Percentiles rank a stretch among this genome's conserved stretches.
Evolutionary conservation across 2,329 filamentous ascomycete genomes (phyloP).

Genomic region (Emydomyces testavorans): DNA sequence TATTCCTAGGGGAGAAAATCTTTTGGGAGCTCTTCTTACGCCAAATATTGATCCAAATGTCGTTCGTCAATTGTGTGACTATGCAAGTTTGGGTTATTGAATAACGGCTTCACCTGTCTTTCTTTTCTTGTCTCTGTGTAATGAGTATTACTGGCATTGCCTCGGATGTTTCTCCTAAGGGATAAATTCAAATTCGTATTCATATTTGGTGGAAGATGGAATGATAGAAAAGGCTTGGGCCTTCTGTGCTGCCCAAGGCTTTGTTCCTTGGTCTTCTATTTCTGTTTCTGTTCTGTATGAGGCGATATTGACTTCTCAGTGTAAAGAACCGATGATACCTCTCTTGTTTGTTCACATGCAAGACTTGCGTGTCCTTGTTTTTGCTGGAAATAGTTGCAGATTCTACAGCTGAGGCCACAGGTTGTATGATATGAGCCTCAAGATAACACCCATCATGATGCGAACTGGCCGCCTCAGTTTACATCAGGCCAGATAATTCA

Average conservation of each 20-base stretch:
- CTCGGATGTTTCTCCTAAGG: background rate
- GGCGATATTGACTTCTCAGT: background rate
- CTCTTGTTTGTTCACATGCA: background rate
- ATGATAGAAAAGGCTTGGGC: background rate
- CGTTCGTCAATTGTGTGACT: conserved; percentile 56
- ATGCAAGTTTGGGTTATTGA: conserved; percentile 44
- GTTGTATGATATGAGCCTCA: too few species aligned
- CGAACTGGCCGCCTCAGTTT: too few species aligned
- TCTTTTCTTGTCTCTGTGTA: conserved; percentile 8
- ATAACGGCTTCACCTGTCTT: conserved; percentile 3
- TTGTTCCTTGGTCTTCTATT: conserved; percentile 12
- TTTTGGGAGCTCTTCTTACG: conserved; percentile 57
- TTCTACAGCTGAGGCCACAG: too few species aligned
- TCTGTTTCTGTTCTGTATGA: background rate
- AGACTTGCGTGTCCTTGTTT: background rate
- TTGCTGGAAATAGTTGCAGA: too few species aligned
- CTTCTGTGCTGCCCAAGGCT: conserved; percentile 12
- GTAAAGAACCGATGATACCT: conserved; percentile 3
- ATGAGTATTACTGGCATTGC: background rate
- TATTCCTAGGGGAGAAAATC: conserved; percentile 54
- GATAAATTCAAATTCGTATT: background rate
- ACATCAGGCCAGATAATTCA: too few species aligned
- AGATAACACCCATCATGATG: too few species aligned
- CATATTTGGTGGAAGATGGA: background rate
- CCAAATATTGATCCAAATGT: conserved; percentile 52